A percentile compares a stretch with the other conserved stretches of the same genome.
phyloP scores from a whole-genome alignment of 2,329 filamentous ascomycete genomes.

The Aspergillus felis region DNA sequence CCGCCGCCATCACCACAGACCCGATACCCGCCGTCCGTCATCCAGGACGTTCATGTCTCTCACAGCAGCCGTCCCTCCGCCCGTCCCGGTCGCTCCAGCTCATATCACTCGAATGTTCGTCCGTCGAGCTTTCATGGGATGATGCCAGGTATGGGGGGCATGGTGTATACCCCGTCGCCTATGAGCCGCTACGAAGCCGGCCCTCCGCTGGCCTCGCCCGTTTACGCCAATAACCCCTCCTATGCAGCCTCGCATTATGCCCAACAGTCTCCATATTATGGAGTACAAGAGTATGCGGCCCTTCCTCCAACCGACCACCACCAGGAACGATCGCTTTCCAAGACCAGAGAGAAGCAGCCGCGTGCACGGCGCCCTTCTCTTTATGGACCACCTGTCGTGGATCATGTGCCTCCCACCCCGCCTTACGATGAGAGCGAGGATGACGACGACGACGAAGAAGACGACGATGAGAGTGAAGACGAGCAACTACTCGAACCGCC shows the following conservation, averaged over 20 bases:
- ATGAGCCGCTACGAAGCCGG: slow-evolving; percentile 32
- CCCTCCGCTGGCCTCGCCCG: slow-evolving; percentile 35
- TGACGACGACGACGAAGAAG: slow-evolving; percentile 21
- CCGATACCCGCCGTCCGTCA: slow-evolving; percentile 25
- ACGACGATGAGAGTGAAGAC: slow-evolving; percentile 25
- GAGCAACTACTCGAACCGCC: slow-evolving; percentile 21
- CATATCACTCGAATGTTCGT: slow-evolving; percentile 34
- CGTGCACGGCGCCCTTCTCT: slow-evolving; percentile 29
- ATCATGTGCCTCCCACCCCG: slow-evolving; percentile 28
- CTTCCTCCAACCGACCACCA: slow-evolving; percentile 23
- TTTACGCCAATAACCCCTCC: slow-evolving; percentile 27
- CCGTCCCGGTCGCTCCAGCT: slow-evolving; percentile 28
- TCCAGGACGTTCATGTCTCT: slow-evolving; percentile 31
- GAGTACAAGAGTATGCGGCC: slow-evolving; percentile 20
- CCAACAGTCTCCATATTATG: slow-evolving; percentile 25
- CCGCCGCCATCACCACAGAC: slow-evolving; percentile 28
- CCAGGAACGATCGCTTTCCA: slow-evolving; percentile 34
- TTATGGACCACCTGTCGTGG: slow-evolving; percentile 32
- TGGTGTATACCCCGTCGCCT: slow-evolving; percentile 26
- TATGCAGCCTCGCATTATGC: slow-evolving; percentile 32
- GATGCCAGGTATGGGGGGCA: slow-evolving; percentile 26
- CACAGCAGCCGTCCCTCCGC: slow-evolving; percentile 23
- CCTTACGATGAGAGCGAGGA: slow-evolving; percentile 22
- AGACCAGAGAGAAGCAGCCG: slow-evolving; percentile 27
- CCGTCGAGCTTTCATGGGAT: slow-evolving; percentile 39